Base-by-base conservation (phyloP, 257 asterid genomes). In the Ajuga chamaepitys region DNA sequence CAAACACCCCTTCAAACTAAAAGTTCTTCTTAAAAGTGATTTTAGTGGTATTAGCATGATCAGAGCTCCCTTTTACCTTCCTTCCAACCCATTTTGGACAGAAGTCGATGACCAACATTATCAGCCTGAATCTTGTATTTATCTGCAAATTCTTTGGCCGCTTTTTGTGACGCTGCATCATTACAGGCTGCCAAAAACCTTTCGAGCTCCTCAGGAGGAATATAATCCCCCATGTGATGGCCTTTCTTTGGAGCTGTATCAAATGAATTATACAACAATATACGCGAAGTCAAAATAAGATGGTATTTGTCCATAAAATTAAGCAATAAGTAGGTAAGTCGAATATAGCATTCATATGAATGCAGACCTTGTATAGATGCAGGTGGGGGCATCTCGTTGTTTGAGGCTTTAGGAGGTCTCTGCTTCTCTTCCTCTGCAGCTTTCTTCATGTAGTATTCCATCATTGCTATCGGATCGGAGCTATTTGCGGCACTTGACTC, bases 301-400 rank as follows among this genome's bases (percentile, higher is more conserved):
- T 14, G 55, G 42, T 9, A 58, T 17, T 20, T 56, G 30, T 37
- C 58, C 11, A 64, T 52, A 40, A 16, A 59, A 17, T 30, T 45
- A 32, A 60, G 66, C 11, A 50, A 60, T 10, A 30, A 8, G 5
- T 28, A 17, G 52, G 16, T 9, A 3, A 9, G 9, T 10, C n/a
- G 53, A 24, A 28, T 9, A 59, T 22, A 17, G 40, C 58, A 26
- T 52, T 13, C 53, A 56, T 63, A 47, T 32, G 48, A 66, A 16
- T 35, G n/a, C 59, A 18, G 65, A 82, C 98, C 96, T 73, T 74
- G 95, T 62, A 86, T 81, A 62, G 96, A 82, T 67, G 88, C 79
- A 41, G 96, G 98, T 7, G 96, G 98, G 70, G 98, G 98, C 98
- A 91, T 91, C 90, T 91, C 96, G 62, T 82, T 95, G 76, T 88